Evolutionary conservation across 768 basidiomycete species (phyloP).

Genomic region (Termitomyces sp.): DNA sequence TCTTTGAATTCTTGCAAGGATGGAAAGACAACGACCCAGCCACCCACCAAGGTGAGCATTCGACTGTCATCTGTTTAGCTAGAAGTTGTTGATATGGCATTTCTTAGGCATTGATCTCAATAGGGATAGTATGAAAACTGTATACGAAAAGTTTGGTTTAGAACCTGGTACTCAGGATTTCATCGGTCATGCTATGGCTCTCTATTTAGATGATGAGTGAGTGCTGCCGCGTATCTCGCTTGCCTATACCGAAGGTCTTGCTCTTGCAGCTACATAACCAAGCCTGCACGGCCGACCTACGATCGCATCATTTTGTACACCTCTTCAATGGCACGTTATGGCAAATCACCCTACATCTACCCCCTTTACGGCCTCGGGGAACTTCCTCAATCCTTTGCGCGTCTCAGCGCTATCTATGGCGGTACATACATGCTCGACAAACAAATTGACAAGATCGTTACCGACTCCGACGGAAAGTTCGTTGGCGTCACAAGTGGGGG

Average conservation of each 20-base stretch:
- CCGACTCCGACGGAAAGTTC: slow-evolving; percentile 82
- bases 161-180: slow-evolving; percentile 99
- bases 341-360: slow-evolving; percentile 99
- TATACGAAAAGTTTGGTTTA: slow-evolving; percentile 96
- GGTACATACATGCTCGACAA: slow-evolving; percentile 99
- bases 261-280: slow-evolving; percentile 76
- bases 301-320: slow-evolving; percentile 97
- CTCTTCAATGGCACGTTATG: slow-evolving; percentile 97
- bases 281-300: slow-evolving; percentile 86
- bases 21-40: slow-evolving; percentile 96
- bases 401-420: slow-evolving; percentile 96
- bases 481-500: slow-evolving; percentile 85
- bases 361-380: slow-evolving; percentile 98
- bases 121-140: slow-evolving; percentile 85
- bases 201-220: slow-evolving; percentile 96
- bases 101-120: slow-evolving; percentile 79
- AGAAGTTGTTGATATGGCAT: background rate
- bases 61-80: background rate
- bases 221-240: slow-evolving; percentile 23
- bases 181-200: slow-evolving; percentile 98
- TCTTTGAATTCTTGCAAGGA: slow-evolving; percentile 93
- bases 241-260: background rate
- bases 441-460: slow-evolving; percentile 85
- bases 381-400: slow-evolving; percentile 97
- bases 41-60: slow-evolving; percentile 81